These are phyloP conservation scores for Aspergillus coremiiformis DNA, from an alignment of 495 filamentous ascomycete species.

Conservation along the genomic window DNA sequence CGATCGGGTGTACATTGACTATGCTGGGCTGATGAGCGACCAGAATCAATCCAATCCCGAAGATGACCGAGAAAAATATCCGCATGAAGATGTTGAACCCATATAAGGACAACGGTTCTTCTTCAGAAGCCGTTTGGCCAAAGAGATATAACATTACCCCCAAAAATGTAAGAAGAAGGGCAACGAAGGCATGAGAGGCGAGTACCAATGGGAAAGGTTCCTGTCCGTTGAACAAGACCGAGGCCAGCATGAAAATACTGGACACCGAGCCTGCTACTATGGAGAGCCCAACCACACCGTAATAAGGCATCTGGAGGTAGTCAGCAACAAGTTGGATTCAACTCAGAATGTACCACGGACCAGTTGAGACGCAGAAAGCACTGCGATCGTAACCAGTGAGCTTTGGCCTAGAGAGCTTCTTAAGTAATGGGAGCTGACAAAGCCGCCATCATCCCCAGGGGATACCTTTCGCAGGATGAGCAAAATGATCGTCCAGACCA, in stretches of 20 bases:
- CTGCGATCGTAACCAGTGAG: conserved; percentile 21
- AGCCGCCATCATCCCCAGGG: conserved; percentile 10
- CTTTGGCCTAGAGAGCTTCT: conserved; percentile 31
- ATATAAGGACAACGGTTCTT: conserved; percentile 25
- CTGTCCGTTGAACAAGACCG: conserved; percentile 23
- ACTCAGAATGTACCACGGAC: conserved; percentile 20
- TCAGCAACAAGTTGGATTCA: conserved; percentile 8
- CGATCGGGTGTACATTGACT: conserved; percentile 38
- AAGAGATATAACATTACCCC: conserved; percentile 26
- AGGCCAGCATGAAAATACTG: conserved; percentile 22
- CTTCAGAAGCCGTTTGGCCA: conserved; percentile 22
- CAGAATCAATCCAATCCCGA: conserved; percentile 23
- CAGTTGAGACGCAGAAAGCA: conserved; percentile 34
- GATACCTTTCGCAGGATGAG: conserved; percentile 19
- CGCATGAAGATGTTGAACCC: conserved; percentile 27
- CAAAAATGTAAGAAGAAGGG: conserved; percentile 10
- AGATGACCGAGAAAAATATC: conserved; percentile 20
- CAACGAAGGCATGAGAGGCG: conserved; percentile 14
- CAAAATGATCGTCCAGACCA: conserved; percentile 25
- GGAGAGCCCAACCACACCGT: conserved; percentile 26
- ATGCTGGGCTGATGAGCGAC: conserved; percentile 24
- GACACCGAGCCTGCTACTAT: conserved; percentile 29
- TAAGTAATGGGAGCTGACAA: conserved; percentile 28
- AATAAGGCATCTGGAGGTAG: conserved; percentile 27
- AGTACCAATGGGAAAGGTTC: conserved; percentile 29